Evolutionary conservation across 1,284 basidiomycete genomes (phyloP).

Genomic region (Ustilago nuda): DNA sequence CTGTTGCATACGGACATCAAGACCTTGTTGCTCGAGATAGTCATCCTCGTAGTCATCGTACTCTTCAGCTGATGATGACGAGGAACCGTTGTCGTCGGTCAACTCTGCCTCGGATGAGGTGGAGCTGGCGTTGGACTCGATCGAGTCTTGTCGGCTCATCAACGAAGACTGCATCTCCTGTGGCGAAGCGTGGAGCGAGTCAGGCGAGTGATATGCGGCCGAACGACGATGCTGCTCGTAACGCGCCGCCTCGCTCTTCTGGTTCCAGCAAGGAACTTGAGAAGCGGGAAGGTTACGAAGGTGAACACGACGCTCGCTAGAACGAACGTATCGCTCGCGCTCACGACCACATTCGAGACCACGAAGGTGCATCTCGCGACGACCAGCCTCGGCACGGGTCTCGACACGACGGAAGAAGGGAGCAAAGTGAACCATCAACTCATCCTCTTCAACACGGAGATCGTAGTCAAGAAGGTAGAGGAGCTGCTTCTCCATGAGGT

Average conservation of each 20-base stretch:
- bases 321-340: constrained; percentile 65
- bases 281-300: constrained; percentile 63
- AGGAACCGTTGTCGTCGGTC: constrained; percentile 67
- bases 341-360: constrained; percentile 67
- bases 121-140: constrained; percentile 50
- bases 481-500: constrained; percentile 92
- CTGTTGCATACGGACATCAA: constrained; percentile 52
- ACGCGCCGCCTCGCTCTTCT: constrained; percentile 40
- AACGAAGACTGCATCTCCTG: constrained; percentile 36
- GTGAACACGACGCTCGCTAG: constrained; percentile 63
- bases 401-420: constrained; percentile 68
- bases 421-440: constrained; percentile 66
- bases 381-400: constrained; percentile 63
- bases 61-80: constrained; percentile 64
- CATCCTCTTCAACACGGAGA: constrained; percentile 68
- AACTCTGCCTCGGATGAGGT: constrained; percentile 64
- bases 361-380: constrained; percentile 67
- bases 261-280: constrained; percentile 67
- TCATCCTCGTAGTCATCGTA: constrained; percentile 66
- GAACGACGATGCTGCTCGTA: constrained; percentile 46
- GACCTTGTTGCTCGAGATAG: constrained; percentile 54
- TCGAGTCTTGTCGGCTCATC: constrained; percentile 60
- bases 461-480: constrained; percentile 69
- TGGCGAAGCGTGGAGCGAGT: constrained; percentile 38
- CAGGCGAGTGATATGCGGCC: constrained; percentile 43